Base-by-base conservation (phyloP, 2,329 filamentous ascomycete genomes). In the Penicillium paneum region DNA sequence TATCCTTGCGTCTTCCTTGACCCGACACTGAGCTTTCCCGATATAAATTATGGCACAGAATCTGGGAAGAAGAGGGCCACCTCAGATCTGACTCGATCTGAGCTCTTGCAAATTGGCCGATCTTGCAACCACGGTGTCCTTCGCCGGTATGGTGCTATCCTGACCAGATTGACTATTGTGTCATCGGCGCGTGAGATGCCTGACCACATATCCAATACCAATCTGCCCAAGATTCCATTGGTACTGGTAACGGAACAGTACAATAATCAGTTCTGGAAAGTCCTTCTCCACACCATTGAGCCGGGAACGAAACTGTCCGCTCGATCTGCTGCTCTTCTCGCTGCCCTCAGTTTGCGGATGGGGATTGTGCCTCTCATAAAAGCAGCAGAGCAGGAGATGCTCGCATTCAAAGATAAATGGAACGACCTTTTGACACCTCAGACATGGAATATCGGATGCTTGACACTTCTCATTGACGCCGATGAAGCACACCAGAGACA, bases 381-480 rank as follows among this genome's bases (percentile, higher is more conserved):
- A 1, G 70, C 64, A 0, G 79, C 79, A 0, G 74, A 75, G 32
- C 59, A 64, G 2, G 76, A 79, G 52, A 70, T 82, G 44, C 46
- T 77, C 3, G 65, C 60, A 2, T 79, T 74, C 63, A 70, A 71
- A 4, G 65, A 69, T 26, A 71, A 71, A 26, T 82, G 79, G 79
- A 81, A 79, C 52, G 76, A 71, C 10, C 57, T 79, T 4, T 73
- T 78, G 2, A 70, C 76, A 8, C 78, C 78, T 0, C 79, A 82
- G 61, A 81, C 73, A 8, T 82, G 79, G 78, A 80, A 76, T 42
- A 53, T 74, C 8, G 73, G 68, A 52, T 81, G 78, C 44, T 59
- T 81, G 24, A 63, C 67, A 0, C 65, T 81, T n/a, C 62, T 82
- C 13, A 70, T 81, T 1, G 77, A 80, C 44, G 78, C 79, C 0